A percentile compares a stretch with the other conserved stretches of the same genome.
Conservation (phyloP, 2,329 filamentous ascomycete genomes). For the Epichloe scottii region DNA sequence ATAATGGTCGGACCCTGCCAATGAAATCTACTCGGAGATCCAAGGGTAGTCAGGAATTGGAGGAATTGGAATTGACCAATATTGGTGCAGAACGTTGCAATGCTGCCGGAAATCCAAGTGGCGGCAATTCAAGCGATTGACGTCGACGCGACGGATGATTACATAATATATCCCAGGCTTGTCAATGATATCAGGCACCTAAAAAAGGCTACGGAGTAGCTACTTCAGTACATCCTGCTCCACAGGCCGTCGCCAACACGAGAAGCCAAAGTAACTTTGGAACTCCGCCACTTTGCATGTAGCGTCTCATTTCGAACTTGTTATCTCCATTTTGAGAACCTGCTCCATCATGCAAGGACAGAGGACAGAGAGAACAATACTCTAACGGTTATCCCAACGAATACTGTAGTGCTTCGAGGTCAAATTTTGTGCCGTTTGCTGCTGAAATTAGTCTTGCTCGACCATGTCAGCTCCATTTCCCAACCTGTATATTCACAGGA, state of each 20-base stretch:
- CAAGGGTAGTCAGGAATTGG: too few species aligned
- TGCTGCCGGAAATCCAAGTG: neutral
- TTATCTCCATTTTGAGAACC: neutral
- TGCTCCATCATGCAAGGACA: neutral
- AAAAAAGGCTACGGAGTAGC: too few species aligned
- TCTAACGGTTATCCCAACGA: too few species aligned
- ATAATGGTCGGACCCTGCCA: neutral
- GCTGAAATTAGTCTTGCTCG: too few species aligned
- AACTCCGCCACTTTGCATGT: neutral
- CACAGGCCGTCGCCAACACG: neutral
- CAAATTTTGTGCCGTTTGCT: neutral
- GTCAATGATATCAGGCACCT: too few species aligned
- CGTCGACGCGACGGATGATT: slow-evolving; percentile 5
- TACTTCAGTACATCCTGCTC: too few species aligned
- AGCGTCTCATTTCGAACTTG: neutral
- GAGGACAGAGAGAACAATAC: neutral
- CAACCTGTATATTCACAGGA: slow-evolving; percentile 76
- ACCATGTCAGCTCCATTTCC: slow-evolving; percentile 33
- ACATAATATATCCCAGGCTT: slow-evolving; percentile 1
- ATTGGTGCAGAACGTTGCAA: neutral
- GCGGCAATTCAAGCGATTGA: neutral
- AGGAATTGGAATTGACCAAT: slow-evolving; percentile 4
- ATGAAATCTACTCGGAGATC: neutral
- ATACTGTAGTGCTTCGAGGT: neutral
- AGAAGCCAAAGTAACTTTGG: neutral